Conservation (phyloP, 306 rosid genomes). For the Quercus robur region DNA sequence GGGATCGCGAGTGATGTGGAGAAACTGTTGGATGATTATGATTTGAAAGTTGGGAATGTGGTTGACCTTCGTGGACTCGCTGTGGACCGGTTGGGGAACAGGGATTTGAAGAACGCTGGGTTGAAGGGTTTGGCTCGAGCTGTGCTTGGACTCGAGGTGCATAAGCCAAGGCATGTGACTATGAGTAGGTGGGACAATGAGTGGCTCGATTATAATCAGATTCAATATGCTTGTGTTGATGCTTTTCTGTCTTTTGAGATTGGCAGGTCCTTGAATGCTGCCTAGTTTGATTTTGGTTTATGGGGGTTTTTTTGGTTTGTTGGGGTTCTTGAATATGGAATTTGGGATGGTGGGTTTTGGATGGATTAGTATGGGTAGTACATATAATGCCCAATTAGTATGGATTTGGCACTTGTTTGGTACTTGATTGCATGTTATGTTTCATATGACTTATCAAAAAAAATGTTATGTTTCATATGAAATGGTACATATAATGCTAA, state of each 20-base stretch:
- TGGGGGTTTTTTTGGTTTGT: background rate
- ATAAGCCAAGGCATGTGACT: slow-evolving; percentile 40
- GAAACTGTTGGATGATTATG: slow-evolving; percentile 33
- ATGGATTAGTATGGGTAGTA: background rate
- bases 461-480: too few relatives aligned
- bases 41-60: slow-evolving; percentile 14
- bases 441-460: too few relatives aligned
- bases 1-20: slow-evolving; percentile 32
- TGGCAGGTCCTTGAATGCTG: slow-evolving; percentile 17
- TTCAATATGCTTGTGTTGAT: slow-evolving; percentile 49
- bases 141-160: slow-evolving; percentile 31
- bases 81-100: background rate
- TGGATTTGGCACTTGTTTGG: too few relatives aligned
- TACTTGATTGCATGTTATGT: too few relatives aligned
- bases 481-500: too few relatives aligned
- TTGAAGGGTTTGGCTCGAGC: slow-evolving; percentile 31
- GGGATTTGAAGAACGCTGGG: slow-evolving; percentile 32
- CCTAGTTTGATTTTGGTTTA: background rate
- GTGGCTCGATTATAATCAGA: slow-evolving; percentile 39
- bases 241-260: slow-evolving; percentile 48
- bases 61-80: slow-evolving; percentile 35
- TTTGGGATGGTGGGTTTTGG: background rate
- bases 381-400: too few relatives aligned
- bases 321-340: background rate
- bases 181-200: slow-evolving; percentile 50